Base-by-base conservation (phyloP, 1,139 yeast species). In the Pichia sp. region DNA sequence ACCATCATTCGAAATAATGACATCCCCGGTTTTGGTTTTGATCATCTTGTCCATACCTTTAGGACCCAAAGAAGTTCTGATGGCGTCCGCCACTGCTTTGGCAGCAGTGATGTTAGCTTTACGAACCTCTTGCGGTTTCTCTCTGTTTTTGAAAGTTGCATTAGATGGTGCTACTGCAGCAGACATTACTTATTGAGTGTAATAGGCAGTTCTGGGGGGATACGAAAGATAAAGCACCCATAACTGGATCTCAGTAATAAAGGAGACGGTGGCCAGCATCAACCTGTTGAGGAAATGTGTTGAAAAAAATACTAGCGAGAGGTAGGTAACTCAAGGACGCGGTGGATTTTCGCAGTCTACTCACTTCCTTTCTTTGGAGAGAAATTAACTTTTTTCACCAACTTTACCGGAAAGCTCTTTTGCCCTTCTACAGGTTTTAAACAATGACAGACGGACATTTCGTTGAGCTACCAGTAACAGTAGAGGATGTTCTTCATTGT, bases 11-110 rank as follows among this genome's bases (percentile, higher is more conserved):
- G 98, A 90, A 61, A 95, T 91, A 65, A 93, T 87, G 62, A 93
- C 87, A 66, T 93, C 93, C 40, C 98, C 98, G 49, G 80, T 80
- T 52, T 91, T 86, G 31, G 98, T 90, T 71, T 88, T 90, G 73
- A 88, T 88, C 99, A 93, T 93, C 75, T 95, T 95, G 70, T 93
- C 99, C 99, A 93, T 93, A 56, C 99, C 99, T 70, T 90, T 91
- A 50, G 99, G 99, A 36, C 99, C 99, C 55, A 93, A 75, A 10
- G 98, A 90, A 3, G 99, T 93, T 70, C 99, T 80, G 66, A 93
- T 90, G 49, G 99, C 99, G 70, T 95, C 99, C 2, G 97, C 93
- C 41, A 95, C 99, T 3, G 99, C 98, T 64, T 95, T 78, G 9
- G 98, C 99, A 1, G 99, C 99, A 56, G 88, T 76, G 60, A 95